Evolutionary conservation across 208 protist genomes (phyloP).

Genomic region (Leishmania mexicana): DNA sequence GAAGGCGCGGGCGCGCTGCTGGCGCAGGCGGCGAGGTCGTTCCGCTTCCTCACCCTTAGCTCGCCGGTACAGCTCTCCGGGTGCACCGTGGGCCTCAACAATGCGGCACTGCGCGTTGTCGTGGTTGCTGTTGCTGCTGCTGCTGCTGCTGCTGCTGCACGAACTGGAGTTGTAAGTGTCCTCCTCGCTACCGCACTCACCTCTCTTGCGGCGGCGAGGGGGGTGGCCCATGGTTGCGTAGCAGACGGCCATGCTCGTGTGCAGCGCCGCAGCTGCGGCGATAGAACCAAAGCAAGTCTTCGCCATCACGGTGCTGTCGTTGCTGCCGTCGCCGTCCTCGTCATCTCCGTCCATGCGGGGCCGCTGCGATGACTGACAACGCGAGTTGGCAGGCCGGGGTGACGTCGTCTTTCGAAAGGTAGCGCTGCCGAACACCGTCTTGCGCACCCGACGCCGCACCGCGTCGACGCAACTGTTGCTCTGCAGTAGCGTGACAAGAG

Average conservation of each 20-base stretch:
- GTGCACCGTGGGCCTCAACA: background rate
- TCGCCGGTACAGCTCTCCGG: background rate
- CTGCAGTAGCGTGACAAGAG: conserved; percentile 25
- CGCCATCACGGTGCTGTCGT: background rate
- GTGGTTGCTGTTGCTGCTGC: background rate
- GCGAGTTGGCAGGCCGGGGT: background rate
- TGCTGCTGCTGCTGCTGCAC: conserved; percentile 3
- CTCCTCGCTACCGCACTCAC: background rate
- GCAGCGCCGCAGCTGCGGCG: conserved; percentile 25
- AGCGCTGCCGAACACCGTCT: conserved; percentile 19
- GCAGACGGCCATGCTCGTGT: conserved; percentile 25
- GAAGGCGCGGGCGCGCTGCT: conserved; percentile 29
- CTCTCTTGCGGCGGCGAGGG: background rate
- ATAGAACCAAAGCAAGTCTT: conserved; percentile 25
- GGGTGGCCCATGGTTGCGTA: conserved; percentile 29
- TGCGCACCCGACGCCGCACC: conserved; percentile 20
- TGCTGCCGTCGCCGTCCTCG: background rate
- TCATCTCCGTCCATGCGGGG: background rate
- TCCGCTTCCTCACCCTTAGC: background rate
- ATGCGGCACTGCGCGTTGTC: background rate
- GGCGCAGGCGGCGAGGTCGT: conserved; percentile 2
- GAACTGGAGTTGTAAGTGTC: background rate
- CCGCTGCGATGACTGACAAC: background rate
- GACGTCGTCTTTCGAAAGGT: background rate
- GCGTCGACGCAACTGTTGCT: conserved; percentile 14